Evolutionary conservation across 1,284 basidiomycete species (phyloP).

Genomic region (Chondrostereum purpureum): DNA sequence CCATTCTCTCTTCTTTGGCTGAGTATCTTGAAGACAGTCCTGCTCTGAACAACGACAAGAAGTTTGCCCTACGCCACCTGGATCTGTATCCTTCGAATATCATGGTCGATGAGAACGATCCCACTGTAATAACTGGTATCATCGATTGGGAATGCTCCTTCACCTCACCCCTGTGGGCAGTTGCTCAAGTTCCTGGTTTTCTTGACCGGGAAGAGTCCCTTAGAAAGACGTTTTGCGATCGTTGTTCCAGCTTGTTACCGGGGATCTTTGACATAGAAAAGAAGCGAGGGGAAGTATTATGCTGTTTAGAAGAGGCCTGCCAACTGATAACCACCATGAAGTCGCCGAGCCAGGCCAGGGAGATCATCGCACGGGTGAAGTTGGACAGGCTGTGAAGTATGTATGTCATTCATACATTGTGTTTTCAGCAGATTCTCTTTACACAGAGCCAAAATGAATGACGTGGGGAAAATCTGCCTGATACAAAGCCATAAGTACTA

Average conservation of each 20-base stretch:
- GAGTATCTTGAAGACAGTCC: background rate
- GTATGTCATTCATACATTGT: no score
- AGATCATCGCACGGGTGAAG: no score
- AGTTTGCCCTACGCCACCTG: background rate
- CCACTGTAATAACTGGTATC: constrained; percentile 2
- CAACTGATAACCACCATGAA: background rate
- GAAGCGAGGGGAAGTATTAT: background rate
- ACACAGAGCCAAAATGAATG: no score
- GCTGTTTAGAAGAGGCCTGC: background rate
- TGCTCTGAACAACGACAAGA: background rate
- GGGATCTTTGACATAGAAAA: background rate
- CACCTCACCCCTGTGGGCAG: constrained; percentile 1
- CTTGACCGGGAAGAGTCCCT: background rate
- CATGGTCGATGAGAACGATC: constrained; percentile 1
- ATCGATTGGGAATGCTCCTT: constrained; percentile 7
- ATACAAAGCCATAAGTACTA: no score
- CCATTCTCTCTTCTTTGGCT: background rate
- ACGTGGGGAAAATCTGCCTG: no score
- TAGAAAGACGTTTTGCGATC: background rate
- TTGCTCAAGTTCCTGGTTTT: background rate
- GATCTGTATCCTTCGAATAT: constrained; percentile 2
- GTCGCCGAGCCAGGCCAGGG: background rate
- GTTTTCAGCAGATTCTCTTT: no score
- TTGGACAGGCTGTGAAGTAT: no score
- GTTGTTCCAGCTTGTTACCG: background rate